Base-by-base conservation (phyloP, 2,329 filamentous ascomycete genomes). In the Gremmenia infestans region DNA sequence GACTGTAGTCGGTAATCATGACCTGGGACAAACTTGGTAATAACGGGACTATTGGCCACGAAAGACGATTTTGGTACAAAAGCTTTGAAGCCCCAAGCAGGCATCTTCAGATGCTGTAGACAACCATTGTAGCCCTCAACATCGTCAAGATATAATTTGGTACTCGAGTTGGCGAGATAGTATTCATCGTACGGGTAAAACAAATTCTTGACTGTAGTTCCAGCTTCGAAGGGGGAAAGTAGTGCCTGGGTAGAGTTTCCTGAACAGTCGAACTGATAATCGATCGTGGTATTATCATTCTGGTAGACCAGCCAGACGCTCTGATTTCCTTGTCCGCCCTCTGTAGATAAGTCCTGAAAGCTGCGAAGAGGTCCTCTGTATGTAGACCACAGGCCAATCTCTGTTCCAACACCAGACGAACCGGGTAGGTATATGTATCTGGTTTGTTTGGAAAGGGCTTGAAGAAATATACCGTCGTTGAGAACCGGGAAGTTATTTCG, bases 131-230 rank as follows among this genome's bases (percentile, higher is more conserved):
- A 71, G 3, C 75, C 68, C 5, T 25, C 5, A 48, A 9, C 14
- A 22, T 48, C 23, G 81, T 60, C 79, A 81, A 49, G 66, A 71
- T 74, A 4, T 73, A 71, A 2, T 73, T 70, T 4, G 80, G 77
- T 2, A 72, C 70, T 32, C 72, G 28, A 32, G 9, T 32, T 32
- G 28, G 28, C 72, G 15, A 84, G 69, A 2, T 72, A 76, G 51
- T 76, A 72, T 60, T 82, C 78, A 37, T 85, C 82, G 59, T 81
- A 82, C 2, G 83, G 80, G 63, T 80, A 83, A 65, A 85, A 82
- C 12, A 85, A 66, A 63, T 82, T 85, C 65, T 81, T 82, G 57
- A 85, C 81, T 0, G 74, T 81, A 1, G 78, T 81, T 17, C 74
- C 76, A 3, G 69, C 66, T 7, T 73, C 68, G 57, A 80, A 85